Conservation (phyloP, 805 yeast genomes). For the Saturnispora serradocipensis region DNA sequence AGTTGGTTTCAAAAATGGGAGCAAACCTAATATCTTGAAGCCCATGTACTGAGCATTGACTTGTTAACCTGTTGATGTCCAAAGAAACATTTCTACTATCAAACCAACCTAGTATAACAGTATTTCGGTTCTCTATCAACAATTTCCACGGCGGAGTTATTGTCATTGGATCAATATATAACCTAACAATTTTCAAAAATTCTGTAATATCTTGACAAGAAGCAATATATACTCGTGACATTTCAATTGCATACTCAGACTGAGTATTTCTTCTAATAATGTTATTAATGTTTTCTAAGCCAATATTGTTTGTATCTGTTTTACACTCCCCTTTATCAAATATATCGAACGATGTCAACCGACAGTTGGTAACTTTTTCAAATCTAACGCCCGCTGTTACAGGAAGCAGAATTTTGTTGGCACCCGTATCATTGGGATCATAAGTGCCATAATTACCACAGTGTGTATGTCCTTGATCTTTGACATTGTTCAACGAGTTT, state of each 20-base stretch:
- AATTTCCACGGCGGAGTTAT: conserved; percentile 2
- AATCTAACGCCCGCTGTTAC: neutral
- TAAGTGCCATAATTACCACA: no score
- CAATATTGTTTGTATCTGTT: neutral
- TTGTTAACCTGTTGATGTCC: conserved; percentile 14
- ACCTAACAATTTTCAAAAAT: neutral
- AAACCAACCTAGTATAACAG: conserved; percentile 25
- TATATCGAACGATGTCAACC: neutral
- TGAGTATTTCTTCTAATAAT: neutral
- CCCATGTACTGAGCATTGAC: conserved; percentile 6
- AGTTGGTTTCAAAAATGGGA: conserved; percentile 10
- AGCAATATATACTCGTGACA: conserved; percentile 8
- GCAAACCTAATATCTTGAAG: conserved; percentile 9
- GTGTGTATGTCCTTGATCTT: neutral
- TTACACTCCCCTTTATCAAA: neutral
- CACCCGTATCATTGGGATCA: neutral
- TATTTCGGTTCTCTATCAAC: neutral
- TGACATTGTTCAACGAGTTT: neutral
- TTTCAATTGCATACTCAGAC: neutral
- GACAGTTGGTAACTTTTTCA: neutral
- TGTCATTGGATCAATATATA: conserved; percentile 5
- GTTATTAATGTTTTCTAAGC: neutral
- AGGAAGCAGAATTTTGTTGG: neutral
- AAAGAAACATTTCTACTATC: conserved; percentile 19
- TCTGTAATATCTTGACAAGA: neutral